phyloP scores from a whole-genome alignment of 2,329 filamentous ascomycete genomes.

The Myrmaecium sp. region DNA sequence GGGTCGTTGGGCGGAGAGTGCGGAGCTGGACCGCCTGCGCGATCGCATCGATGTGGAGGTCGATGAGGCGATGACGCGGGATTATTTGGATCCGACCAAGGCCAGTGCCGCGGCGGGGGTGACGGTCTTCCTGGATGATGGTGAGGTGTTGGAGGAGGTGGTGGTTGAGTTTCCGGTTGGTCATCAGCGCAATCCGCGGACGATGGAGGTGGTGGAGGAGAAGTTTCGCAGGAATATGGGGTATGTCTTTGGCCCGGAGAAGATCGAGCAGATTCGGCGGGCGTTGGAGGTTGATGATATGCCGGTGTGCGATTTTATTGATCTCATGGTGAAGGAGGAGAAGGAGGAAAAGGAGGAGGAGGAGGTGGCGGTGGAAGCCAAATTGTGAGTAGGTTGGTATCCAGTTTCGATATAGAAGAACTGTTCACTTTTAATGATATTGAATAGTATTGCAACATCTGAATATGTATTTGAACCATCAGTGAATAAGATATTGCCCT shows the following conservation, averaged over 20 bases:
- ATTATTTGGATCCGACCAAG: constrained; percentile 14
- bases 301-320: constrained; percentile 1
- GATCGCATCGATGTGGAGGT: constrained; percentile 10
- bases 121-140: constrained; percentile 11
- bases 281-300: not conserved
- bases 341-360: too few species aligned
- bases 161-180: constrained; percentile 22
- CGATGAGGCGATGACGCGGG: constrained; percentile 13
- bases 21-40: constrained; percentile 10
- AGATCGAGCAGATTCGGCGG: constrained; percentile 1
- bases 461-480: too few species aligned
- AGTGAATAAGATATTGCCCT: too few species aligned
- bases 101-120: constrained; percentile 13
- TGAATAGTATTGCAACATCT: too few species aligned
- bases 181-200: constrained; percentile 7
- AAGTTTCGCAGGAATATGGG: constrained; percentile 11
- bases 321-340: too few species aligned
- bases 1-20: constrained; percentile 10
- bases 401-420: too few species aligned
- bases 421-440: too few species aligned
- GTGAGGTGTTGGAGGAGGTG: constrained; percentile 12
- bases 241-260: constrained; percentile 1
- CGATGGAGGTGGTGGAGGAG: constrained; percentile 6
- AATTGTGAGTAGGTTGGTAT: too few species aligned
- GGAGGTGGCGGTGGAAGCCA: too few species aligned